Percentiles rank a stretch among this genome's conserved stretches.
These are phyloP conservation scores for Citrus glauca DNA, from an alignment of 345 rosid species.

Conservation along the genomic window DNA sequence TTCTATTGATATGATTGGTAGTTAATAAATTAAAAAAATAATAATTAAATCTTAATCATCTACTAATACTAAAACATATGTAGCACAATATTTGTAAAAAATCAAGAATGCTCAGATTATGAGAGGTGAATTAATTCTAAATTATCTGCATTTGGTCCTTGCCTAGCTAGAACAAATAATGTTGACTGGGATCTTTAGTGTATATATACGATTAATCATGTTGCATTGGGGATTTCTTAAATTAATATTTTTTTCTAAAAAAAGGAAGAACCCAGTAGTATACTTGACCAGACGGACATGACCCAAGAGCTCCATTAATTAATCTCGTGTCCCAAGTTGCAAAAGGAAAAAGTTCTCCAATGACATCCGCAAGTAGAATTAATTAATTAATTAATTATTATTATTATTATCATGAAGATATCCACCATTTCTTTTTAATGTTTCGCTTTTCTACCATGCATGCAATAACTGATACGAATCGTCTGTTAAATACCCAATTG, in stretches of 20 bases:
- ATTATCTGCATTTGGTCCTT: neutral
- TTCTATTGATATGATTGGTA: too few relatives aligned
- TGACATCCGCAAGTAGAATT: neutral
- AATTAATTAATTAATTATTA: neutral
- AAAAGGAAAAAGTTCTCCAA: neutral
- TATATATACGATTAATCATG: too few relatives aligned
- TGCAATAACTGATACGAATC: neutral
- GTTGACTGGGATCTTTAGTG: neutral
- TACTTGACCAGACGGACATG: too few relatives aligned
- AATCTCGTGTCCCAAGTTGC: neutral
- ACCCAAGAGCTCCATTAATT: too few relatives aligned
- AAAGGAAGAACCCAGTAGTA: too few relatives aligned
- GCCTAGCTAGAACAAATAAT: neutral
- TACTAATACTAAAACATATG: too few relatives aligned
- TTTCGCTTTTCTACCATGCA: neutral
- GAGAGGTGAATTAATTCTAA: neutral
- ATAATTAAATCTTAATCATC: too few relatives aligned
- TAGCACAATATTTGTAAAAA: too few relatives aligned
- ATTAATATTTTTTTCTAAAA: too few relatives aligned
- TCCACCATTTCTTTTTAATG: neutral
- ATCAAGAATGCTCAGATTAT: accelerated
- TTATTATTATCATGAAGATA: too few relatives aligned
- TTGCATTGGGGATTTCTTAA: too few relatives aligned
- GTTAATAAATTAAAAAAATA: too few relatives aligned
- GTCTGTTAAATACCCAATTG: neutral